Percentiles rank a stretch among this genome's conserved stretches.
phyloP scores from a whole-genome alignment of 768 basidiomycete species.

The Dentipellis sp. region DNA sequence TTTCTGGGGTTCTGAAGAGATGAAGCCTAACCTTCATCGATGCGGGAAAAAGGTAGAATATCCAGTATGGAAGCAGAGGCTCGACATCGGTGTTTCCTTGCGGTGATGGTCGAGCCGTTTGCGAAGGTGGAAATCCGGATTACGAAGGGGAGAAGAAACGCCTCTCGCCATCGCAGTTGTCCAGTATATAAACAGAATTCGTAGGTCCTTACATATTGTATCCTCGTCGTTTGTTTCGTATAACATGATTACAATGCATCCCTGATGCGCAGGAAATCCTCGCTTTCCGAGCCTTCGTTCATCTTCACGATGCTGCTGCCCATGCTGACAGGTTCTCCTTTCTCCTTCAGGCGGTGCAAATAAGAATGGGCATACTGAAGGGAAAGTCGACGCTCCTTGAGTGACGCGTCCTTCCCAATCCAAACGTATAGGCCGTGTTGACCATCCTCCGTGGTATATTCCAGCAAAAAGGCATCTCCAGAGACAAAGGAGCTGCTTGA shows the following conservation, averaged over 20 bases:
- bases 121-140: too few relatives aligned
- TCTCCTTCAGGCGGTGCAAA: constrained; percentile 29
- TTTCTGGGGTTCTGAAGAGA: too few relatives aligned
- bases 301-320: constrained; percentile 40
- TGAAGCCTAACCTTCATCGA: too few relatives aligned
- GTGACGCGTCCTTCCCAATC: constrained; percentile 42
- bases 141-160: too few relatives aligned
- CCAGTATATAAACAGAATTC: too few relatives aligned
- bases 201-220: too few relatives aligned
- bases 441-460: constrained; percentile 26
- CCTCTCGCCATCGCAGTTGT: too few relatives aligned
- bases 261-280: constrained; percentile 32
- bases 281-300: constrained; percentile 44
- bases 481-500: constrained; percentile 31
- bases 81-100: too few relatives aligned
- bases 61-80: too few relatives aligned
- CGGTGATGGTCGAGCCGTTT: too few relatives aligned
- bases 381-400: constrained; percentile 39
- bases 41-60: too few relatives aligned
- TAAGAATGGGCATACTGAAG: constrained; percentile 49
- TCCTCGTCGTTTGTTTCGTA: constrained; percentile 32
- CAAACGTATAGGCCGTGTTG: constrained; percentile 46
- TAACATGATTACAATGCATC: constrained; percentile 2
- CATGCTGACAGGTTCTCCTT: constrained; percentile 13
- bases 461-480: constrained; percentile 43